These are phyloP conservation scores for Aphanomyces euteiches DNA, from an alignment of 352 stramenopile species.

Conservation along the genomic window DNA sequence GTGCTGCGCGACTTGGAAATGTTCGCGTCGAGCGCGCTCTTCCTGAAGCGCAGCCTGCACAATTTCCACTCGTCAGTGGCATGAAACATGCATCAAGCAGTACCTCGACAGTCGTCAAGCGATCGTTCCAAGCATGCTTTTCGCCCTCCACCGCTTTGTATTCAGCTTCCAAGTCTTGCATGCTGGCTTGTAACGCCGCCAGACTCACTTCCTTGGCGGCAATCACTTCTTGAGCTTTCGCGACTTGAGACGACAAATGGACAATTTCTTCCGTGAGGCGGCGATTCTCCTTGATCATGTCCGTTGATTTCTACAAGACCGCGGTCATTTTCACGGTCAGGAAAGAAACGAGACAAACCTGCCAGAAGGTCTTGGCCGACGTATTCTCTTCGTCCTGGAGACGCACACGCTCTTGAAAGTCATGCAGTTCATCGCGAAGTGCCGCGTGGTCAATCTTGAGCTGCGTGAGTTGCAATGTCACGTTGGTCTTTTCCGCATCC, in stretches of 20 bases:
- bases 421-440: conserved; percentile 62
- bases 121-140: conserved; percentile 72
- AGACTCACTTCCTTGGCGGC: conserved; percentile 55
- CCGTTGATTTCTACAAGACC: conserved; percentile 61
- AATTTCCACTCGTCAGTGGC: no score
- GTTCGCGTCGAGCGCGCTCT: conserved; percentile 71
- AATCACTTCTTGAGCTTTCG: conserved; percentile 63
- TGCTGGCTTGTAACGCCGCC: conserved; percentile 50
- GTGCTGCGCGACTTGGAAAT: conserved; percentile 85
- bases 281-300: conserved; percentile 77
- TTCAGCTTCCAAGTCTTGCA: conserved; percentile 49
- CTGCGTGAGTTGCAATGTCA: conserved; percentile 66
- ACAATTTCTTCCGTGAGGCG: conserved; percentile 65
- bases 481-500: conserved; percentile 55
- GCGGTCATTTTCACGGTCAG: background rate
- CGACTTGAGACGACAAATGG: conserved; percentile 54
- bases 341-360: conserved; percentile 28
- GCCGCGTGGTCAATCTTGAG: conserved; percentile 64
- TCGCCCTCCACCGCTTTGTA: conserved; percentile 67
- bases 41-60: conserved; percentile 45
- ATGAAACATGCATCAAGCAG: conserved; percentile 35
- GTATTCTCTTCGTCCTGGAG: conserved; percentile 72
- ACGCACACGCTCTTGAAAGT: conserved; percentile 64
- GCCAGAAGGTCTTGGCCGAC: conserved; percentile 72
- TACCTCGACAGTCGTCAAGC: conserved; percentile 52